A percentile compares a stretch with the other conserved stretches of the same genome.
Evolutionary conservation across 371 early-diverging fungal species (phyloP).

Genomic region (Mortierella sp.): DNA sequence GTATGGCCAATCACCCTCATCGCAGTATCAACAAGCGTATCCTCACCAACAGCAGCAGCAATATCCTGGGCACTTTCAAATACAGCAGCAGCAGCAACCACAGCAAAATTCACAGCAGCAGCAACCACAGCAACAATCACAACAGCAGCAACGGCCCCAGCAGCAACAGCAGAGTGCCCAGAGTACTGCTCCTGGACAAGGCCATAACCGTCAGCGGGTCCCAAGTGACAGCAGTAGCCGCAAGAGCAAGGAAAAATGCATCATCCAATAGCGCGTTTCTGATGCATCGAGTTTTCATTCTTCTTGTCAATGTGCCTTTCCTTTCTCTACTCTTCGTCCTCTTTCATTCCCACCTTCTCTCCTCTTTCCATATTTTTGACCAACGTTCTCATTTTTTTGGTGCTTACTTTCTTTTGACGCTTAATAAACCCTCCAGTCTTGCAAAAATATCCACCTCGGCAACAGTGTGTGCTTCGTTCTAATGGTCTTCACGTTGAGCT

Average conservation of each 20-base stretch:
- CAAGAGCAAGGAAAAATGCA: slow-evolving; percentile 43
- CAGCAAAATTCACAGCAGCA: not conserved
- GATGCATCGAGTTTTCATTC: no score
- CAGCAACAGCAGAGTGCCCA: slow-evolving; percentile 9
- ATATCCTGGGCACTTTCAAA: not conserved
- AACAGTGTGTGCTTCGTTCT: not conserved
- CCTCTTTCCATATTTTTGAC: not conserved
- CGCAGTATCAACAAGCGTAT: not conserved
- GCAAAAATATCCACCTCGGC: no score
- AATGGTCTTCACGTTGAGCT: not conserved
- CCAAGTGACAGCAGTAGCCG: slow-evolving; percentile 40
- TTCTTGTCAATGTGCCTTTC: not conserved
- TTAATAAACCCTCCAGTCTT: not conserved
- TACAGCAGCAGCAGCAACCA: not conserved
- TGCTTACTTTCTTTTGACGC: no score
- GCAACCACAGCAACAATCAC: not conserved
- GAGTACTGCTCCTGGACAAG: slow-evolving; percentile 8
- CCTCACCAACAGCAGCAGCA: not conserved
- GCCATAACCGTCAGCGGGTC: slow-evolving; percentile 28
- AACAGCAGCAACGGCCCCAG: slow-evolving; percentile 6
- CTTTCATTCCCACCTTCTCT: not conserved
- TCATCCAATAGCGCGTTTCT: slow-evolving; percentile 25
- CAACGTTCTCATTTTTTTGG: not conserved
- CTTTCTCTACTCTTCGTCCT: not conserved
- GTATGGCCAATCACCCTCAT: not conserved